Evolutionary conservation across 768 basidiomycete species (phyloP).

Genomic region (Psilocybe tampanensis): DNA sequence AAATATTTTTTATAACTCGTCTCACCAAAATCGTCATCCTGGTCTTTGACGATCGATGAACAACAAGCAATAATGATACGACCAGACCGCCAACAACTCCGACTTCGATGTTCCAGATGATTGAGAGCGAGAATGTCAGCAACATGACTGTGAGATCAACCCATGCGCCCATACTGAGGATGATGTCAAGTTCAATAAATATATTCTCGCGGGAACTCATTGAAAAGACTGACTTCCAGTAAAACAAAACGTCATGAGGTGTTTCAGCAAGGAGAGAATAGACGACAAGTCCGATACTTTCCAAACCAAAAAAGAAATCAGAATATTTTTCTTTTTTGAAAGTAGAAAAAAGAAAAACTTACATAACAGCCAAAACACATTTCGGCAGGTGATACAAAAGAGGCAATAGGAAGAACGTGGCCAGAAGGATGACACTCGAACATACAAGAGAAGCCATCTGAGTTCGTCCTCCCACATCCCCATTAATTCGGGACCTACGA

Average conservation of each 20-base stretch:
- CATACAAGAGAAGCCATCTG: conserved; percentile 89
- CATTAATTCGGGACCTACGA: conserved; percentile 83
- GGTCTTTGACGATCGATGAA: conserved; percentile 85
- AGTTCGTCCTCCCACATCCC: conserved; percentile 83
- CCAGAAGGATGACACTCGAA: conserved; percentile 71
- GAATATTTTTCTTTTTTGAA: neutral
- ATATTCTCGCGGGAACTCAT: neutral
- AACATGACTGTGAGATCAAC: conserved; percentile 85
- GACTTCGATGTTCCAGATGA: conserved; percentile 90
- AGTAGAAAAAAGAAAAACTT: conserved; percentile 27
- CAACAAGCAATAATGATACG: conserved; percentile 86
- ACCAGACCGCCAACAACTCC: conserved; percentile 90
- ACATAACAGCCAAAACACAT: conserved; percentile 90
- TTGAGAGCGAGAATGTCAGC: conserved; percentile 85
- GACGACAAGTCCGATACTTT: conserved; percentile 82
- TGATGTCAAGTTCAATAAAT: neutral
- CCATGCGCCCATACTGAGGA: conserved; percentile 86
- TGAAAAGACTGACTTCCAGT: conserved; percentile 60
- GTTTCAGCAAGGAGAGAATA: conserved; percentile 83
- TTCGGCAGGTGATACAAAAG: conserved; percentile 87
- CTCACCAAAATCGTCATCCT: conserved; percentile 88
- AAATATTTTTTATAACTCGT: too few relatives aligned
- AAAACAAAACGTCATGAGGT: conserved; percentile 85
- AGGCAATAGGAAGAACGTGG: conserved; percentile 89
- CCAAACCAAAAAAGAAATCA: neutral